These are phyloP conservation scores for Poteriospumella lacustris DNA, from an alignment of 108 stramenopile species.

Conservation along the genomic window DNA sequence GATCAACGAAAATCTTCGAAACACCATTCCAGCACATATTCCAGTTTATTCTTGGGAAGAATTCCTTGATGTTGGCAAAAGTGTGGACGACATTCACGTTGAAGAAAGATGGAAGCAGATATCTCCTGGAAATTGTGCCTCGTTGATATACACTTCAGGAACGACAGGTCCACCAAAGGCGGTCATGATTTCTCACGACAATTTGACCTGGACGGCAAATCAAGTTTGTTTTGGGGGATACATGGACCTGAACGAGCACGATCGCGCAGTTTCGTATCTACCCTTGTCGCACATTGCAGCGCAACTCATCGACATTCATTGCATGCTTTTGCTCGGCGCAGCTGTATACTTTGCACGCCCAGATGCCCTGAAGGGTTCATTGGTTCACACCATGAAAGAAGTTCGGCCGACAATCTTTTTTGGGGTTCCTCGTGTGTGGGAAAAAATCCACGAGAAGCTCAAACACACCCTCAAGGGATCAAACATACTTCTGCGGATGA, in stretches of 20 bases:
- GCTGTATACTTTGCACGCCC: conserved; percentile 59
- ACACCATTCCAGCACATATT: too few species aligned
- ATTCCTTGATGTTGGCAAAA: conserved; percentile 38
- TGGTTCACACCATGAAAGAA: conserved; percentile 51
- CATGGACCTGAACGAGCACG: conserved; percentile 27
- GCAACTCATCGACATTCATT: conserved; percentile 54
- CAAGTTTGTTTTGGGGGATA: neutral
- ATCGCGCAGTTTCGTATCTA: conserved; percentile 45
- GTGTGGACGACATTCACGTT: conserved; percentile 14
- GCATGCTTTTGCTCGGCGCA: conserved; percentile 46
- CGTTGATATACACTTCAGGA: conserved; percentile 87
- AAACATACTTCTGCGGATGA: conserved; percentile 53
- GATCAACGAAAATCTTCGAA: neutral
- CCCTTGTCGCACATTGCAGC: conserved; percentile 61
- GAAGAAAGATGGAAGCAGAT: conserved; percentile 48
- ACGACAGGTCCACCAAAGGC: conserved; percentile 93
- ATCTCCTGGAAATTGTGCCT: conserved; percentile 63
- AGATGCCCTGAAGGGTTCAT: conserved; percentile 61
- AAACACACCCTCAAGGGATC: conserved; percentile 53
- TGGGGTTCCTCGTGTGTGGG: conserved; percentile 73
- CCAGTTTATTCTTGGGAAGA: conserved; percentile 39
- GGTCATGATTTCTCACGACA: conserved; percentile 91
- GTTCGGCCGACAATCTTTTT: conserved; percentile 67
- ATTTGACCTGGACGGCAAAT: conserved; percentile 61
- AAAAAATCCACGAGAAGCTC: conserved; percentile 71